These are phyloP conservation scores for Exophiala alcalophila DNA, from an alignment of 2,329 filamentous ascomycete species.

Conservation along the genomic window DNA sequence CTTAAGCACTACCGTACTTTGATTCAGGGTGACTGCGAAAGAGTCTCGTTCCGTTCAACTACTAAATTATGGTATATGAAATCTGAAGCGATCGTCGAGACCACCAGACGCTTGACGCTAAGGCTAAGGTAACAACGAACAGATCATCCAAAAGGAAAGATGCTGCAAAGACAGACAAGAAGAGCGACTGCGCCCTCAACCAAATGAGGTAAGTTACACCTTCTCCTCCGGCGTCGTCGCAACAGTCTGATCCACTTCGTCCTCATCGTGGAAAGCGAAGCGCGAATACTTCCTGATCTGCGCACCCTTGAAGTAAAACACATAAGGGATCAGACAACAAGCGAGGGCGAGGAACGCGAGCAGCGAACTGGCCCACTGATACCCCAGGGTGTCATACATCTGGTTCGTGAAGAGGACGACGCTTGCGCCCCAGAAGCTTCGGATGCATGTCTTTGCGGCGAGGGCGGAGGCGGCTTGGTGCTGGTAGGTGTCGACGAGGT, in stretches of 20 bases:
- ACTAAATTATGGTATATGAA: too few relatives aligned
- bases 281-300: conserved; percentile 65
- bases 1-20: too few relatives aligned
- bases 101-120: too few relatives aligned
- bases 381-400: conserved; percentile 70
- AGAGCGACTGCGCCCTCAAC: too few relatives aligned
- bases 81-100: too few relatives aligned
- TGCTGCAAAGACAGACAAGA: too few relatives aligned
- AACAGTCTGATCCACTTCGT: conserved; percentile 34
- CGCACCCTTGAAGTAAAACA: conserved; percentile 77
- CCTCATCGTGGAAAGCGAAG: conserved; percentile 66
- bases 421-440: conserved; percentile 80
- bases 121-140: too few relatives aligned
- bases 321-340: conserved; percentile 77
- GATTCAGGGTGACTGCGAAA: too few relatives aligned
- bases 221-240: conserved; percentile 5
- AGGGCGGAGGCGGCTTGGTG: conserved; percentile 80
- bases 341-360: conserved; percentile 71
- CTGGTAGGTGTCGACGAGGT: conserved; percentile 78
- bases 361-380: conserved; percentile 73
- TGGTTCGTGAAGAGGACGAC: conserved; percentile 77
- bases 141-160: too few relatives aligned
- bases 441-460: conserved; percentile 81
- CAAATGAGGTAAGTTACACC: conserved; percentile 21
- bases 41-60: too few relatives aligned